phyloP scores from a whole-genome alignment of 768 basidiomycete species.

The Kwoniella sp. region DNA sequence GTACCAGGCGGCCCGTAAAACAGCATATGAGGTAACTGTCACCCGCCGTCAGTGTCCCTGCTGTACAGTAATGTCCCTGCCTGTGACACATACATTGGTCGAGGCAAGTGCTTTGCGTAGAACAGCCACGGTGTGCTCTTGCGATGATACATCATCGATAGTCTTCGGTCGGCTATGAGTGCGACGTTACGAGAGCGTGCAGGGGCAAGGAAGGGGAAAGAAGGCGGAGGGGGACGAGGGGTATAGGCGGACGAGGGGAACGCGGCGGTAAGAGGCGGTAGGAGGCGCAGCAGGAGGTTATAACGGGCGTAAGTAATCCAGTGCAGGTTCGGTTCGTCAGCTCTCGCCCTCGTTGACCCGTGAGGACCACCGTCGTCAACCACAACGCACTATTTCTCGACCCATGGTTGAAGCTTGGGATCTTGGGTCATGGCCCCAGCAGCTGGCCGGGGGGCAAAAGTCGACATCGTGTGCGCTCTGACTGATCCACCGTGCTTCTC shows the following conservation, averaged over 20 bases:
- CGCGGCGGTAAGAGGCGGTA: too few relatives aligned
- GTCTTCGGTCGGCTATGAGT: conserved; percentile 80
- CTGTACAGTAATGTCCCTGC: neutral
- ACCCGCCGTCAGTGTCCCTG: neutral
- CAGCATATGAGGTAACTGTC: conserved; percentile 93
- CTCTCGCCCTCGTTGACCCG: too few relatives aligned
- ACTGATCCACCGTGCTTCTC: too few relatives aligned
- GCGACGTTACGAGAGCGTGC: neutral
- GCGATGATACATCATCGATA: conserved; percentile 94
- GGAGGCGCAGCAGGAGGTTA: too few relatives aligned
- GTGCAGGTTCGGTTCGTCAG: too few relatives aligned
- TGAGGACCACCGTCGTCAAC: too few relatives aligned
- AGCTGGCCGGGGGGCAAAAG: conserved; percentile 24
- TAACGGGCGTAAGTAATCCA: too few relatives aligned
- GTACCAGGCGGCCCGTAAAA: conserved; percentile 99
- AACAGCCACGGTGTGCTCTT: conserved; percentile 92
- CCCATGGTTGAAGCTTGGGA: conserved; percentile 63
- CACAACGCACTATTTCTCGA: conserved; percentile 85
- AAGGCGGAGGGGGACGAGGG: neutral
- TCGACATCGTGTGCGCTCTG: conserved; percentile 19
- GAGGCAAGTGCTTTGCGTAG: conserved; percentile 84
- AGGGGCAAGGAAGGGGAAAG: neutral
- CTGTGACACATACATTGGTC: conserved; percentile 66
- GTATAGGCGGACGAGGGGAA: too few relatives aligned
- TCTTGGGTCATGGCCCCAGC: conserved; percentile 25